phyloP scores from a whole-genome alignment of 306 rosid species.

The Inga oerstediana region DNA sequence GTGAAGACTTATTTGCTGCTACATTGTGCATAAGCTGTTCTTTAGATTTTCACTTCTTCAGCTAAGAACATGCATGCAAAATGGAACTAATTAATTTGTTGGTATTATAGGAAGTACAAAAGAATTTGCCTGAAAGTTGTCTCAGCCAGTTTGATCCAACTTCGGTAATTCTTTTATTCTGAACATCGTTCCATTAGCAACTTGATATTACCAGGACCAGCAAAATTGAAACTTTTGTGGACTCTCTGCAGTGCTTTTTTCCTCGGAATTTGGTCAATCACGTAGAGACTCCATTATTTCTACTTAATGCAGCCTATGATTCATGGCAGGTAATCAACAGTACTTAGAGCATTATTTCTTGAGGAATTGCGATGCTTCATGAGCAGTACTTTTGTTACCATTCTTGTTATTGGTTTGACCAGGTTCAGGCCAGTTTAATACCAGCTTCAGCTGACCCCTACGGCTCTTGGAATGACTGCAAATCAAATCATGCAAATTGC shows the following conservation, averaged over 20 bases:
- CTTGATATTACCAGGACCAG: conserved; percentile 15
- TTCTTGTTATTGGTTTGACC: conserved; percentile 25
- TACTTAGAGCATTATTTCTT: background rate
- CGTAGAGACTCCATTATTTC: conserved; percentile 81
- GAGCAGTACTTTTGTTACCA: background rate
- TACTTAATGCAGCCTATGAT: conserved; percentile 91
- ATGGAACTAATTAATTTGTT: conserved; percentile 12
- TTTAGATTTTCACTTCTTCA: background rate
- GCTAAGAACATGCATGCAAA: conserved; percentile 13
- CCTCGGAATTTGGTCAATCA: conserved; percentile 74
- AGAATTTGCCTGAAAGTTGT: conserved; percentile 68
- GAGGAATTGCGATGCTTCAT: background rate
- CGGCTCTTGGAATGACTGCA: conserved; percentile 81
- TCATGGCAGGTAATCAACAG: conserved; percentile 83
- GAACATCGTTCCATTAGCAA: conserved; percentile 10
- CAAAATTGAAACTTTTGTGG: conserved; percentile 10
- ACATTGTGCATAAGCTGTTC: background rate
- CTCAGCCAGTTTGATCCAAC: conserved; percentile 65
- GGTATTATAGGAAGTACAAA: conserved; percentile 64
- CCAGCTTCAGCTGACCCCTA: conserved; percentile 80
- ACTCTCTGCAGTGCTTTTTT: conserved; percentile 74
- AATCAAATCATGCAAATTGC: conserved; percentile 71
- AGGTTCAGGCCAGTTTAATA: conserved; percentile 86
- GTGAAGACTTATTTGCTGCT: background rate
- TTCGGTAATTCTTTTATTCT: conserved; percentile 56